Evolutionary conservation across 83 land plant genomes (phyloP), one percentile per base, ranked within the genome.

Genomic region (Picea abies): DNA sequence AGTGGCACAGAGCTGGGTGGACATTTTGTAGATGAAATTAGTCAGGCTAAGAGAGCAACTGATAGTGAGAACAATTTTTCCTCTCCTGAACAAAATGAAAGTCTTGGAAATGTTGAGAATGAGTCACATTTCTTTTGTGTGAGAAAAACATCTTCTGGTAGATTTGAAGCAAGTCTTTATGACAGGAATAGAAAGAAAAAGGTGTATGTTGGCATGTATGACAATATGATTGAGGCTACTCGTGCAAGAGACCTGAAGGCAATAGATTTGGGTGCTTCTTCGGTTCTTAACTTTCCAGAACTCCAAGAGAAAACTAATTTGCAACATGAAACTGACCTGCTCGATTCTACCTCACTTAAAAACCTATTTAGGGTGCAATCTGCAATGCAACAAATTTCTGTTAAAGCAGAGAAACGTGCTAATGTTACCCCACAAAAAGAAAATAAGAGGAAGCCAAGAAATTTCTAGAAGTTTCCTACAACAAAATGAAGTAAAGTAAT

Each of bases 111-210:
- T 20, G 76, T 32, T 26, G 87, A 82, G 20, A 83, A 32, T 29
- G 87, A 82, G 37, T 67, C 82, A 71, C 85, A 82, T 63, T 83
- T 83, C 16, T 60, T 80, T 35, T 85, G 87, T 61, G 87, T 86
- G 47, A 82, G 85, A 14, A 86, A 86, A 70, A 68, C 81, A 2
- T 72, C 86, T 49, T 86, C 87, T 44, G 87, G 87, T 4, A 78
- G 82, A 60, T 86, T 61, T 83, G 87, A 86, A 63, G 87, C 87
- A 63, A 86, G 80, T 72, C 75, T 86, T 60, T 86, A 86, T 83
- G 87, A 86, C 76, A 78, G 85, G 20, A 79, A 23, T 56, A 69
- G 60, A 23, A 79, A 81, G 69, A 86, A 86, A 81, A 86, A 86
- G 47, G 61, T 86, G 16, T 86, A 86, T 47, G 82, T 86, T 61